phyloP scores from a whole-genome alignment of 1,284 basidiomycete genomes.

The Tetrapyrgos nigripes region DNA sequence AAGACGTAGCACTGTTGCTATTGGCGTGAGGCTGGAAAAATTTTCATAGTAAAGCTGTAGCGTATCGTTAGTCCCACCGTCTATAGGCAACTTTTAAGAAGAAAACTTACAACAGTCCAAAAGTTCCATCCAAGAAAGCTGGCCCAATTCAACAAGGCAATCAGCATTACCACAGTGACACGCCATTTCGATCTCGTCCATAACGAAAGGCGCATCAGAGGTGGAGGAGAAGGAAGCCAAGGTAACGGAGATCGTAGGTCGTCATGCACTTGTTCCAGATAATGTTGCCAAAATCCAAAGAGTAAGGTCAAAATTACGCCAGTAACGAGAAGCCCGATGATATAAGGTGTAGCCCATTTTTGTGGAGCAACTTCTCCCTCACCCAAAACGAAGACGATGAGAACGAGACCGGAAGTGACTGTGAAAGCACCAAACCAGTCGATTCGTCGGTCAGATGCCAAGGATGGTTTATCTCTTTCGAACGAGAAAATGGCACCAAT shows the following conservation, averaged over 20 bases:
- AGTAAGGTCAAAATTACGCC: conserved; percentile 61
- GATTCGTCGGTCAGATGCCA: conserved; percentile 61
- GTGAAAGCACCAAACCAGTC: conserved; percentile 88
- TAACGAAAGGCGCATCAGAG: conserved; percentile 75
- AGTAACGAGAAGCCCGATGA: conserved; percentile 67
- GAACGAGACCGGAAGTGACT: conserved; percentile 75
- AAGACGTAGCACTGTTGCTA: conserved; percentile 79
- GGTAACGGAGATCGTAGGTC: conserved; percentile 41
- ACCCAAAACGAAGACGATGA: conserved; percentile 81
- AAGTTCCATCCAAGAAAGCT: conserved; percentile 63
- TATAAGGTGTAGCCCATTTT: conserved; percentile 76
- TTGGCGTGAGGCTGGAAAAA: conserved; percentile 57
- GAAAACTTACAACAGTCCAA: conserved; percentile 55
- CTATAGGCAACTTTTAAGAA: neutral
- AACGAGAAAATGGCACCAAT: conserved; percentile 58
- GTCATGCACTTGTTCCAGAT: conserved; percentile 51
- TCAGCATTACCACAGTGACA: conserved; percentile 68
- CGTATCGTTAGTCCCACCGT: neutral
- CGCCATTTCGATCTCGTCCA: conserved; percentile 71
- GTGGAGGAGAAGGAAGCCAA: conserved; percentile 54
- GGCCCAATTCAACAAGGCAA: conserved; percentile 76
- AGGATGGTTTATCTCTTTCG: conserved; percentile 53
- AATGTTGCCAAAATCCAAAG: conserved; percentile 76
- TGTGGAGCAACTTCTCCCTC: conserved; percentile 72
- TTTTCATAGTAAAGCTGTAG: conserved; percentile 71